Base-by-base conservation (phyloP, 192 early-diverging fungal genomes). In the Coemansia sp. region DNA sequence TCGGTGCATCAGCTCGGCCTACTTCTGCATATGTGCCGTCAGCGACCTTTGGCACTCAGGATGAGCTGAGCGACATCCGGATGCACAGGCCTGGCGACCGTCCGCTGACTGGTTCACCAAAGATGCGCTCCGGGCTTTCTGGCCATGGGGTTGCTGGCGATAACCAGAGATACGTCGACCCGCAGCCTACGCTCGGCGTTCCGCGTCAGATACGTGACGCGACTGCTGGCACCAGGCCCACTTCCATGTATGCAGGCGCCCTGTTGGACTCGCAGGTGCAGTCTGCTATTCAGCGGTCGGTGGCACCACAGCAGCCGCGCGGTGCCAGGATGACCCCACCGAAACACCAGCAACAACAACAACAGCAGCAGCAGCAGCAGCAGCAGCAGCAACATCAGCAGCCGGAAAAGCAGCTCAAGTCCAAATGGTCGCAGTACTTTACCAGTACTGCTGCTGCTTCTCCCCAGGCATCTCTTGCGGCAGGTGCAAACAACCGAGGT, bases 381-480 rank as follows among this genome's bases (percentile, higher is more conserved):
- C 57, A 38, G 70, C 54, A 45, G 70, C 39, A 53, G 61, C 67
- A 45, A 22, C 36, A 51, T 35, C 67, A 65, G 12, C 17, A n/a
- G 53, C 61, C 61, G 3, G 20, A 35, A 51, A 60, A 37, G 1
- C 58, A 43, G 53, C 55, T 79, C 9, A 65, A 59, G 54, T 74
- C 78, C 12, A 75, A 74, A 59, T 82, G 79, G 79, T 74, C 79
- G 51, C 79, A 82, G 68, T 82, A 82, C 59, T 82, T 82, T 37
- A 76, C 79, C 39, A 76, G 74, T 60, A 71, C 78, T 0, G 78
- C 70, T 6, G 28, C 62, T 34, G 53, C 62, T 34, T 41, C 35
- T 8, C 37, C 38, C 15, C 61, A 71, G 54, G 52, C 34, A 20
- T 48, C 39, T 3, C 18, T 59, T 11, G 66, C 67, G 34, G 64